These are phyloP conservation scores for Neurospora sp. DNA, from an alignment of 495 filamentous ascomycete genomes.

Conservation along the genomic window DNA sequence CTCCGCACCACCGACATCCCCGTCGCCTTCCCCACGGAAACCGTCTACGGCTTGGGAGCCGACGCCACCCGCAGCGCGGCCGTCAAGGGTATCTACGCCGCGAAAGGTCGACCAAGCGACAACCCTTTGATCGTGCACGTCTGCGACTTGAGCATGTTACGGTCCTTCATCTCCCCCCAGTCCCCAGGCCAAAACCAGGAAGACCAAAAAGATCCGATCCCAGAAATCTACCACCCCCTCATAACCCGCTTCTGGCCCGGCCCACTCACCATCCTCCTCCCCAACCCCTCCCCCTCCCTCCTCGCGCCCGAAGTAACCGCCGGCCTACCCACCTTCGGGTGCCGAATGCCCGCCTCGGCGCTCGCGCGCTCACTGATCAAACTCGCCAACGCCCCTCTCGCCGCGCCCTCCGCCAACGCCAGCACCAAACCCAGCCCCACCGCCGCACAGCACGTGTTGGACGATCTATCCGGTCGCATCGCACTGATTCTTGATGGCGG, in stretches of 20 bases:
- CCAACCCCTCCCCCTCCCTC: slow-evolving; percentile 55
- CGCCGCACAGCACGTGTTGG: slow-evolving; percentile 72
- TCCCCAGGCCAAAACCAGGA: too few species aligned
- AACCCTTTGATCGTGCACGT: slow-evolving; percentile 95
- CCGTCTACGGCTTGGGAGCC: slow-evolving; percentile 91
- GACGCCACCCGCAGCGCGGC: slow-evolving; percentile 73
- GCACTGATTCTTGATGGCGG: slow-evolving; percentile 87
- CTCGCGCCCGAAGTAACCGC: slow-evolving; percentile 86
- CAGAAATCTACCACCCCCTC: slow-evolving; percentile 70
- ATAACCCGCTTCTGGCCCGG: slow-evolving; percentile 90
- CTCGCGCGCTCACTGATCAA: slow-evolving; percentile 83
- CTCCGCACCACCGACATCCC: slow-evolving; percentile 57
- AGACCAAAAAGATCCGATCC: slow-evolving; percentile 43
- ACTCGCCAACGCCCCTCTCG: slow-evolving; percentile 63
- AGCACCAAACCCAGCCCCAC: slow-evolving; percentile 89
- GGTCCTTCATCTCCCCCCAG: slow-evolving; percentile 39
- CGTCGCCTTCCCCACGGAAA: slow-evolving; percentile 96
- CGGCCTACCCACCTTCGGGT: slow-evolving; percentile 72
- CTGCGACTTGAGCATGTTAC: slow-evolving; percentile 69
- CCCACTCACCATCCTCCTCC: slow-evolving; percentile 83
- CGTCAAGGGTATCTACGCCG: slow-evolving; percentile 85
- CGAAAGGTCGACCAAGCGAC: slow-evolving; percentile 82
- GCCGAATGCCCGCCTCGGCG: slow-evolving; percentile 72
- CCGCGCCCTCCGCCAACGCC: slow-evolving; percentile 92
- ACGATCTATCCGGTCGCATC: slow-evolving; percentile 80